Evolutionary conservation across 1,284 basidiomycete genomes (phyloP), one percentile per base, ranked within the genome.

Genomic region (Boletus subluridellus): DNA sequence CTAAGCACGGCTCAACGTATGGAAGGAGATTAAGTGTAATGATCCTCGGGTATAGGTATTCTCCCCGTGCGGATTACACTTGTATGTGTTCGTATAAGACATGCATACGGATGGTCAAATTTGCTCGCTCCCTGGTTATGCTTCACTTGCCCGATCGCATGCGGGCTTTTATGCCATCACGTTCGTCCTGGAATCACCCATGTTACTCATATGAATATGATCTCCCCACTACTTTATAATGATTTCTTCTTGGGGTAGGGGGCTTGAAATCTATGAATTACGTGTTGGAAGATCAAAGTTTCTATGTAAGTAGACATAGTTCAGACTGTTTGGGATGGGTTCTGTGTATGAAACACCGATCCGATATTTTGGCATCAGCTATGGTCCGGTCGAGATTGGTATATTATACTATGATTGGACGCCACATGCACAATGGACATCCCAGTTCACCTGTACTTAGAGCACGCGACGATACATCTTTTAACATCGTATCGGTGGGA

Each of bases 1-100:
- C 83, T 79, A 82, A 84, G 85, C 75, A 81, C 79, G 83, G 83
- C 78, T 84, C 71, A 73, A 77, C 75, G 82, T 77, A 77, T 84
- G 79, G 78, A 74, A 86, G 82, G 81, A 69, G 66, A 54, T 53
- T 61, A 57, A 49, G 62, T 55, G 55, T 58, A 54, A 55, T 53
- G 63, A 60, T 62, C 60, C 54, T 53, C 54, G 60, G 61, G 57
- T 50, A 59, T 61, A 60, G 65, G 67, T 58, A 49, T 54, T 54
- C 41, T 55, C 32, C 49, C 35, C 47, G 37, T 65, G 59, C 52
- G 52, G 55, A 52, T 58, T 58, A 46, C 39, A 35, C 42, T 47
- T 42, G 42, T 55, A 55, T 60, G 38, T 61, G 58, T 63, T 60
- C 42, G 39, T 63, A 55, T 59, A 61, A 49, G 38, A 58, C 55